These are phyloP conservation scores for Grifola frondosa DNA, from an alignment of 1,284 basidiomycete genomes.

Conservation along the genomic window DNA sequence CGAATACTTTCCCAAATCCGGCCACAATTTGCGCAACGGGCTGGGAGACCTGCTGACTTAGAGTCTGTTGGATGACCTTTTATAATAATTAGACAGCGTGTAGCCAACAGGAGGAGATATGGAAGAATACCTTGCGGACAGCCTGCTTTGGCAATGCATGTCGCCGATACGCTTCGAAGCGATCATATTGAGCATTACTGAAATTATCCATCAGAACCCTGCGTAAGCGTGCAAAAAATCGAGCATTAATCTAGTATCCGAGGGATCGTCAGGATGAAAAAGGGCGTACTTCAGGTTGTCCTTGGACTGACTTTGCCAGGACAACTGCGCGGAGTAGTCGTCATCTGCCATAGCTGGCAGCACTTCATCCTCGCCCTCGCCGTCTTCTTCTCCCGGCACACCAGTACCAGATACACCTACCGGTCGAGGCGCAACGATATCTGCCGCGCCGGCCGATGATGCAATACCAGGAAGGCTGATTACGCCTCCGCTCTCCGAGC, in stretches of 20 bases:
- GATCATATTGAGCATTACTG: constrained; percentile 79
- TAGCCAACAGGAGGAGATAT: not conserved
- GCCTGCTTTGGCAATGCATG: constrained; percentile 82
- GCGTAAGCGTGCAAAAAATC: constrained; percentile 5
- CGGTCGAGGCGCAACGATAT: constrained; percentile 15
- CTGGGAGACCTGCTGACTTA: constrained; percentile 81
- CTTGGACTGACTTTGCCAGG: constrained; percentile 80
- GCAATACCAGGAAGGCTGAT: constrained; percentile 28
- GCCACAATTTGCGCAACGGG: constrained; percentile 87
- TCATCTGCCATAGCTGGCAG: constrained; percentile 82
- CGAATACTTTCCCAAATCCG: constrained; percentile 89
- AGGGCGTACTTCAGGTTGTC: constrained; percentile 72
- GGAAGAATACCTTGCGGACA: constrained; percentile 65
- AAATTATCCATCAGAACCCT: constrained; percentile 89
- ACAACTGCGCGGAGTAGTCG: constrained; percentile 76
- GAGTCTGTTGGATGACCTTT: constrained; percentile 81
- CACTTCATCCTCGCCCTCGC: constrained; percentile 71
- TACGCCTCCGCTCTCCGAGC: constrained; percentile 16
- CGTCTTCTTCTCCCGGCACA: constrained; percentile 41
- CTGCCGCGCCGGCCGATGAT: constrained; percentile 14
- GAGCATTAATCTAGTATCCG: not conserved
- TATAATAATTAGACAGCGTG: constrained; percentile 2
- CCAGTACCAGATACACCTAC: constrained; percentile 21
- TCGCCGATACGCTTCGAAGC: constrained; percentile 85
- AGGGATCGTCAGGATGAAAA: not conserved